Conservation (phyloP, 345 rosid species). For the Eucalyptus leucophloia region DNA sequence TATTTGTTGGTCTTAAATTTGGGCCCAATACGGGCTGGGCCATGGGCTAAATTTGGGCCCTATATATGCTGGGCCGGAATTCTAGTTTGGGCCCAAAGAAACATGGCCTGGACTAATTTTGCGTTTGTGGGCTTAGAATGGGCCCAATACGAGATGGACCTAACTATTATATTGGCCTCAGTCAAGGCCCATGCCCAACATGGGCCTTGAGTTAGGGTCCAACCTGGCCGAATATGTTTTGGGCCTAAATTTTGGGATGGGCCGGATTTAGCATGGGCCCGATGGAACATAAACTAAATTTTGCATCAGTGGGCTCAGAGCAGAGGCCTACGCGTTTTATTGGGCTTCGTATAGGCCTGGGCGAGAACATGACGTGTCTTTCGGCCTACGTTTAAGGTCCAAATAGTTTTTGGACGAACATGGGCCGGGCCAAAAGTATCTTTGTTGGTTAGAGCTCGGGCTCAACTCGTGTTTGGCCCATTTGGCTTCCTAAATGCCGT, state of each 20-base stretch:
- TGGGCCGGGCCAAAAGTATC: not conserved
- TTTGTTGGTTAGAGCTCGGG: not conserved
- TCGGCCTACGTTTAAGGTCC: not conserved
- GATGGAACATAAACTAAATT: not conserved
- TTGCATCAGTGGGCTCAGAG: not conserved
- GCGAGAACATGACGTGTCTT: not conserved
- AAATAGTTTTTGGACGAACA: not conserved
- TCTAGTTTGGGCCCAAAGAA: not conserved
- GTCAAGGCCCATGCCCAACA: not conserved
- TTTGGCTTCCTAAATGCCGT: not conserved
- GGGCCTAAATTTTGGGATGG: not conserved
- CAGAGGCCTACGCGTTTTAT: not conserved
- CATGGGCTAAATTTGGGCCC: not conserved
- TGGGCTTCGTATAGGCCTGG: not conserved
- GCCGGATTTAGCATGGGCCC: not conserved
- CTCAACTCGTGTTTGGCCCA: not conserved
- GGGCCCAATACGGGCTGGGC: no score
- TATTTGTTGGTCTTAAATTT: no score
- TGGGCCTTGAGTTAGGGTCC: no score
- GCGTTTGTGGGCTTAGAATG: not conserved
- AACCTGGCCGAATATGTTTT: no score
- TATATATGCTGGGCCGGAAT: no score
- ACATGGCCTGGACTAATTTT: not conserved
- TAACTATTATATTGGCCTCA: not conserved
- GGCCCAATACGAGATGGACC: not conserved